These are phyloP conservation scores for Magnusiomyces suaveolens DNA, from an alignment of 1,139 yeast species.

Conservation along the genomic window DNA sequence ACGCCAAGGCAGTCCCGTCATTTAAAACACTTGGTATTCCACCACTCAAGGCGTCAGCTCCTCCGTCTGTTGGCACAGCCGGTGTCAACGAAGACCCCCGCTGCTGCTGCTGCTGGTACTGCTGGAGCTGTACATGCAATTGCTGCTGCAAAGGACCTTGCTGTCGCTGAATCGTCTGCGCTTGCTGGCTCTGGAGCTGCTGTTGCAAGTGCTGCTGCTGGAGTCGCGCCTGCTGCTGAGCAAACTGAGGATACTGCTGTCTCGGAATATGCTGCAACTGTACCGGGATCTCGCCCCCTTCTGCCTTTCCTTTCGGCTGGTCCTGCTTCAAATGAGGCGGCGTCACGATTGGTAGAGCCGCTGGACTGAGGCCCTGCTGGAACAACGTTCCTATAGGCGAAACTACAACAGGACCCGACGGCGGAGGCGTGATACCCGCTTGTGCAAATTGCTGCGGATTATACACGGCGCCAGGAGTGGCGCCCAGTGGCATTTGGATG, in stretches of 20 bases:
- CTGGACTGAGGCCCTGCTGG: slow-evolving; percentile 1
- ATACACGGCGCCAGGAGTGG: slow-evolving; percentile 5
- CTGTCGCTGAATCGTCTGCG: neutral
- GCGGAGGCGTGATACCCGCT: slow-evolving; percentile 2
- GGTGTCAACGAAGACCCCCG: no score
- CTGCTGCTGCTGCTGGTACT: no score
- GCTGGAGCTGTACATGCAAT: slow-evolving; percentile 16
- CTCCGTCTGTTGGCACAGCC: no score
- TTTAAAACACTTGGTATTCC: no score
- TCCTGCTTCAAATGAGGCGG: neutral
- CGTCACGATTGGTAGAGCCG: neutral
- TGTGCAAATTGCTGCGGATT: slow-evolving; percentile 5
- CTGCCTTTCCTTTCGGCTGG: neutral
- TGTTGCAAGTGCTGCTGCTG: neutral
- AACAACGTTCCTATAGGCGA: neutral
- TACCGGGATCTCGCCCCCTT: neutral
- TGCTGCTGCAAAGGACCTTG: slow-evolving; percentile 15
- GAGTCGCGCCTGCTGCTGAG: slow-evolving; percentile 4
- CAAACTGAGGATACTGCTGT: slow-evolving; percentile 5
- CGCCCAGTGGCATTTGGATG: slow-evolving; percentile 9
- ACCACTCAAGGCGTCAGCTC: no score
- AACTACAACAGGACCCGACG: neutral
- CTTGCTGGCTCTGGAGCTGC: slow-evolving; percentile 6
- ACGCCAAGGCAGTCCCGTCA: no score
- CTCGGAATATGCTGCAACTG: slow-evolving; percentile 14